A percentile compares a stretch with the other conserved stretches of the same genome.
These are phyloP conservation scores for Fragaria ananassa DNA, from an alignment of 306 rosid genomes.

Conservation along the genomic window DNA sequence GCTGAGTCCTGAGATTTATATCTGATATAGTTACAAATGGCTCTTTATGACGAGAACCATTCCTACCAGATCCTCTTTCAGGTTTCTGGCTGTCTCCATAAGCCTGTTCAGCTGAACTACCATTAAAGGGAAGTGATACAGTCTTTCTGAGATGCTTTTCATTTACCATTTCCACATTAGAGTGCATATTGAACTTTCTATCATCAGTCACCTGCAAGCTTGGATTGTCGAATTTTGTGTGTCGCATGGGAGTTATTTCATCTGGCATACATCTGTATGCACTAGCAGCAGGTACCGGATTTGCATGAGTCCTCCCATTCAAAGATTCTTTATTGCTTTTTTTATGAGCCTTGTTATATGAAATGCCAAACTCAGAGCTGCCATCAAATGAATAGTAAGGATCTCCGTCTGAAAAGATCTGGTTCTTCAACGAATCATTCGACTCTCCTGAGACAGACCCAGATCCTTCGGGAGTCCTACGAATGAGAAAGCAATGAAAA, in stretches of 20 bases:
- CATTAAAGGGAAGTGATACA: slow-evolving; percentile 30
- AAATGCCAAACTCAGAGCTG: slow-evolving; percentile 59
- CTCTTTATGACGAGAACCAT: slow-evolving; percentile 41
- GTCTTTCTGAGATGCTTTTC: slow-evolving; percentile 39
- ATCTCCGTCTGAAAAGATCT: slow-evolving; percentile 43
- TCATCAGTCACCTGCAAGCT: slow-evolving; percentile 49
- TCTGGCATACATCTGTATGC: slow-evolving; percentile 51
- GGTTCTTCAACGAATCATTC: slow-evolving; percentile 52
- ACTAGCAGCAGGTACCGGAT: slow-evolving; percentile 44
- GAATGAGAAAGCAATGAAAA: slow-evolving; percentile 26
- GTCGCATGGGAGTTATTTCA: slow-evolving; percentile 36
- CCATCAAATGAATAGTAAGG: slow-evolving; percentile 46
- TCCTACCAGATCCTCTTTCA: slow-evolving; percentile 33
- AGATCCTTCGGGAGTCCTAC: slow-evolving; percentile 76
- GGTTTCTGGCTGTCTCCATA: slow-evolving; percentile 37
- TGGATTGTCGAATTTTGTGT: slow-evolving; percentile 36
- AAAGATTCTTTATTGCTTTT: slow-evolving; percentile 31
- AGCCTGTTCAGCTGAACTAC: slow-evolving; percentile 34
- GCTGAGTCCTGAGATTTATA: slow-evolving; percentile 76
- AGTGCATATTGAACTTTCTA: slow-evolving; percentile 48
- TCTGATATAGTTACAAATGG: slow-evolving; percentile 62
- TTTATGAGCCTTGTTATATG: slow-evolving; percentile 49
- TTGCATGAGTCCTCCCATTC: slow-evolving; percentile 34
- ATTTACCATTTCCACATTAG: slow-evolving; percentile 40
- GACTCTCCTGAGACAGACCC: slow-evolving; percentile 63